phyloP scores from a whole-genome alignment of 805 yeast genomes.

The Wickerhamiella slavikovae region DNA sequence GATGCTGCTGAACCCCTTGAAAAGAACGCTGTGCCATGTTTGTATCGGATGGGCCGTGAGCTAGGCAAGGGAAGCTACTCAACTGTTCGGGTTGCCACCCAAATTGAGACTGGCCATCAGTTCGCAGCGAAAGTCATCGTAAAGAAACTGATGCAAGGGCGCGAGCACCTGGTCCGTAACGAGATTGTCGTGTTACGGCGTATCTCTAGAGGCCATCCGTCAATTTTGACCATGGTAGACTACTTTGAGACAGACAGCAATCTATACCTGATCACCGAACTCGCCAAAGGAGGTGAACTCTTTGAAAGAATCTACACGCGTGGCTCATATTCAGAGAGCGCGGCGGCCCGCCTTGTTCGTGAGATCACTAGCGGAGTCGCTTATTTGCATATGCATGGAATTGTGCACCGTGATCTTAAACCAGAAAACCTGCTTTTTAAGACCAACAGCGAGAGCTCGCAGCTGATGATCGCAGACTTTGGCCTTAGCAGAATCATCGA shows the following conservation, averaged over 20 bases:
- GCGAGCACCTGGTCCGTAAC: constrained; percentile 35
- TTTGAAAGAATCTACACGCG: constrained; percentile 34
- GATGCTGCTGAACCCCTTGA: not conserved
- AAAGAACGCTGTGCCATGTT: constrained; percentile 3
- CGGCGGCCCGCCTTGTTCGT: constrained; percentile 28
- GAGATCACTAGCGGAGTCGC: constrained; percentile 33
- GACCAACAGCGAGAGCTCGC: constrained; percentile 19
- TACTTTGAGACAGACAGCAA: constrained; percentile 46
- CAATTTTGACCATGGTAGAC: constrained; percentile 42
- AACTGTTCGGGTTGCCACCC: constrained; percentile 23
- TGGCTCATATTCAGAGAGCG: constrained; percentile 27
- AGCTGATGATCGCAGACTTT: constrained; percentile 36
- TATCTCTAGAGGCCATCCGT: constrained; percentile 29
- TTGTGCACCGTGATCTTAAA: constrained; percentile 53
- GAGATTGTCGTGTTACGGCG: constrained; percentile 38
- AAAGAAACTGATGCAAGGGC: constrained; percentile 30
- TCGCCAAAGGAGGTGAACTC: constrained; percentile 49
- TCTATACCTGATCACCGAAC: constrained; percentile 36
- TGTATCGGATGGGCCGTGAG: constrained; percentile 14
- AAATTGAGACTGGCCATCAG: constrained; percentile 20
- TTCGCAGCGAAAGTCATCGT: constrained; percentile 36
- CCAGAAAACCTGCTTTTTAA: constrained; percentile 48
- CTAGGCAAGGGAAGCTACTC: constrained; percentile 26
- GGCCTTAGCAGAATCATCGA: constrained; percentile 37
- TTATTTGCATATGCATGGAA: constrained; percentile 35